phyloP scores from a whole-genome alignment of 139 green algal genomes.

The Chlamydomonas sp. region DNA sequence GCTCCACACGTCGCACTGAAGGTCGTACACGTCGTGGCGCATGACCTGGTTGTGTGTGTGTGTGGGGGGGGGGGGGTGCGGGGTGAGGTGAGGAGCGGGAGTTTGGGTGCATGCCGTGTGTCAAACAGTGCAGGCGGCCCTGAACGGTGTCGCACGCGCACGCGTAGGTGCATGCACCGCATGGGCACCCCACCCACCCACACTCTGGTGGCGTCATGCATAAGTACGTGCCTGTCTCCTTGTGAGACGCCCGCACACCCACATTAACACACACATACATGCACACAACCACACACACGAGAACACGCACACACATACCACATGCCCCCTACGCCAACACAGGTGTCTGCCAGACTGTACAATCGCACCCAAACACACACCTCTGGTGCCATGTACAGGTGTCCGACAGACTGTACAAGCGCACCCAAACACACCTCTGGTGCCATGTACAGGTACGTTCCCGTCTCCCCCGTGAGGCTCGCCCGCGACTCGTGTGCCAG shows the following conservation, averaged over 20 bases:
- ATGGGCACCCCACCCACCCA: too few relatives aligned
- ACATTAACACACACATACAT: background rate
- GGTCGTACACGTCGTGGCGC: constrained; percentile 53
- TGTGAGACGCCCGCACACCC: background rate
- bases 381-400: constrained; percentile 68
- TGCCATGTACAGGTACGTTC: constrained; percentile 84
- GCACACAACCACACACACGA: background rate
- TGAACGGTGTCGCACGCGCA: too few relatives aligned
- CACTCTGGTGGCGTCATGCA: too few relatives aligned
- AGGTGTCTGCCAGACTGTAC: background rate
- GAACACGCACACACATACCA: constrained; percentile 1
- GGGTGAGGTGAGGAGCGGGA: too few relatives aligned
- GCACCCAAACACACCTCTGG: constrained; percentile 53
- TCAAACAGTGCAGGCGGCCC: too few relatives aligned
- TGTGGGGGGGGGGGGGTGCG: too few relatives aligned
- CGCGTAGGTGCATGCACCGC: too few relatives aligned
- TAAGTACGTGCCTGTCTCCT: too few relatives aligned
- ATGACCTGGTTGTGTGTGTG: too few relatives aligned
- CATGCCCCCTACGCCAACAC: background rate
- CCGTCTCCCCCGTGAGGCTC: constrained; percentile 72
- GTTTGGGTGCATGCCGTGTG: too few relatives aligned
- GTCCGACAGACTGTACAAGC: background rate
- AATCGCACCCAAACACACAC: constrained; percentile 21
- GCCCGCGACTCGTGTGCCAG: constrained; percentile 17
- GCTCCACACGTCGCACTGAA: constrained; percentile 70